Evolutionary conservation across 2,329 filamentous ascomycete species (phyloP).

Genomic region (Diaporthe eres): DNA sequence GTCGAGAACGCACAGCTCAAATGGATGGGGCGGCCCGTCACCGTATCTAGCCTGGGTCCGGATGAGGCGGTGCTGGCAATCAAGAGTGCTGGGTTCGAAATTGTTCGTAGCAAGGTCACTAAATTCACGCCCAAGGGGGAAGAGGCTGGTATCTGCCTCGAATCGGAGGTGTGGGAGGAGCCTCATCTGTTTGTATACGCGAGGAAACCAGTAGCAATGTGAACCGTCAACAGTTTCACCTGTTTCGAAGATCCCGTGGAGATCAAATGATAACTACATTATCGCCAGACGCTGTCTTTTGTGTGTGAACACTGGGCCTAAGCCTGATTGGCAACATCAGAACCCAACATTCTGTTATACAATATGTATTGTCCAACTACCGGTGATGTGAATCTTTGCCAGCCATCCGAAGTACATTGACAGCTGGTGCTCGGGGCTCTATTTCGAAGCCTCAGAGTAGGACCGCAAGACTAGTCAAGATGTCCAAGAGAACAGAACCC

Average conservation of each 20-base stretch:
- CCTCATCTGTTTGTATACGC: slow-evolving; percentile 49
- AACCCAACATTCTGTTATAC: background rate
- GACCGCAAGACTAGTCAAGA: background rate
- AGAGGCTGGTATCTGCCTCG: slow-evolving; percentile 47
- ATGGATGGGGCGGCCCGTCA: slow-evolving; percentile 48
- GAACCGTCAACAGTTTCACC: background rate
- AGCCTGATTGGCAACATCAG: background rate
- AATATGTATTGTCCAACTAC: background rate
- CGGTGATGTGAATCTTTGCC: too few species aligned
- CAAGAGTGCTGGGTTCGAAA: slow-evolving; percentile 43
- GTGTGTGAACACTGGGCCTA: too few species aligned
- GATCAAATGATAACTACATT: too few species aligned
- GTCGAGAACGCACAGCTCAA: slow-evolving; percentile 44
- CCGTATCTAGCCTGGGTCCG: slow-evolving; percentile 46
- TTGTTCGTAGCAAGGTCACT: slow-evolving; percentile 41
- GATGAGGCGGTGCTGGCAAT: slow-evolving; percentile 44
- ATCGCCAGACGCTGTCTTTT: too few species aligned
- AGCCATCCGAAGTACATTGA: background rate
- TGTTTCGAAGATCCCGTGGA: too few species aligned
- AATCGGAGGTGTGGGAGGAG: slow-evolving; percentile 49
- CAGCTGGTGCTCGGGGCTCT: background rate
- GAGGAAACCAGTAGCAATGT: slow-evolving; percentile 42
- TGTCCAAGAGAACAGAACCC: background rate
- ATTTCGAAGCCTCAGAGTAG: background rate
- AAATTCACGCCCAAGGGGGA: slow-evolving; percentile 44